A percentile compares a stretch with the other conserved stretches of the same genome.
Conservation (phyloP, 1,284 basidiomycete genomes). For the Gymnopus androsaceus region DNA sequence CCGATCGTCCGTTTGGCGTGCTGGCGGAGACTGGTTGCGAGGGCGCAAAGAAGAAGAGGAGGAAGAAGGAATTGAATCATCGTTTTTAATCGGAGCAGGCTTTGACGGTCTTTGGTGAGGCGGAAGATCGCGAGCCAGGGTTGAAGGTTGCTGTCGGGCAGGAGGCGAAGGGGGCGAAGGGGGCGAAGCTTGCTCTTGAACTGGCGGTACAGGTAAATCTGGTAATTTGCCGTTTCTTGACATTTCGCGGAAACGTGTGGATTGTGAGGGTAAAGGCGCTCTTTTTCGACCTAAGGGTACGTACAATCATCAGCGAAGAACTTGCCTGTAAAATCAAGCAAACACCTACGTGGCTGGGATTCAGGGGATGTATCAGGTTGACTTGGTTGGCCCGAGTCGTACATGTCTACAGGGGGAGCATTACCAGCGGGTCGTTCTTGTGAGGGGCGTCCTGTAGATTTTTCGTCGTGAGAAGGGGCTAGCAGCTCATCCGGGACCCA, state of each 20-base stretch:
- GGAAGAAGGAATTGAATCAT: neutral
- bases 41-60: neutral
- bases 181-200: neutral
- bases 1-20: too few species aligned
- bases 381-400: neutral
- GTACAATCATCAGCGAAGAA: too few species aligned
- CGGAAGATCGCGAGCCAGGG: slow-evolving; percentile 2
- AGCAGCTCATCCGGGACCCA: slow-evolving; percentile 14
- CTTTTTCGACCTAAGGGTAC: slow-evolving; percentile 28
- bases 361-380: neutral
- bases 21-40: neutral
- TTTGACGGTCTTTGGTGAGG: slow-evolving; percentile 10
- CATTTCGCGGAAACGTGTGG: slow-evolving; percentile 30
- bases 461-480: too few species aligned
- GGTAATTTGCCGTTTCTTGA: slow-evolving; percentile 1
- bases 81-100: neutral
- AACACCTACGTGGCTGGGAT: neutral
- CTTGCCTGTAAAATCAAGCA: too few species aligned
- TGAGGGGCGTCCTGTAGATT: neutral
- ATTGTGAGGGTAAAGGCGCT: slow-evolving; percentile 35
- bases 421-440: neutral
- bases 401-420: neutral
- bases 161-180: neutral
- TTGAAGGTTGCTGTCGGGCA: neutral
- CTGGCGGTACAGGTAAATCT: neutral